Percentiles rank a stretch among this genome's conserved stretches.
These are phyloP conservation scores for Mortierella sp. DNA, from an alignment of 371 early-diverging fungal species.

Conservation along the genomic window DNA sequence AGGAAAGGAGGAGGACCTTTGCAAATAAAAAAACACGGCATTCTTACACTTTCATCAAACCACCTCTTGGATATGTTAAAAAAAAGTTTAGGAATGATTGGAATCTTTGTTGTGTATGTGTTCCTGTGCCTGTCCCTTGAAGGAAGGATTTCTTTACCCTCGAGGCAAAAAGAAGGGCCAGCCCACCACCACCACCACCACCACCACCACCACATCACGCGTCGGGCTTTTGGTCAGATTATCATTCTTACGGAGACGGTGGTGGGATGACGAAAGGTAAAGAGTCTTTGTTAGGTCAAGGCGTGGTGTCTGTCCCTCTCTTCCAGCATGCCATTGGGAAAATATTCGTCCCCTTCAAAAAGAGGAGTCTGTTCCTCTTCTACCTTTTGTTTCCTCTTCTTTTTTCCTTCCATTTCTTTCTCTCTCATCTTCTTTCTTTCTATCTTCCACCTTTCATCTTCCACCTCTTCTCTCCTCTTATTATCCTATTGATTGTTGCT, in stretches of 20 bases:
- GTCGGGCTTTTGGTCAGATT: too few relatives aligned
- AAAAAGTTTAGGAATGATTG: constrained; percentile 9
- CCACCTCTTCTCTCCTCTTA: not conserved
- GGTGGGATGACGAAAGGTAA: too few relatives aligned
- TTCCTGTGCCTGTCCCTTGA: not conserved
- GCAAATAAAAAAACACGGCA: not conserved
- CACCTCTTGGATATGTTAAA: not conserved
- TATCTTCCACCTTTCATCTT: not conserved
- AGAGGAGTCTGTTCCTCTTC: not conserved
- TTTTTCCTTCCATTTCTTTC: not conserved
- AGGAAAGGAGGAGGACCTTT: not conserved
- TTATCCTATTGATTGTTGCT: not conserved
- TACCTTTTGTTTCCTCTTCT: too few relatives aligned
- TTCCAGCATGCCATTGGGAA: not conserved
- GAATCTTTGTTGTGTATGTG: constrained; percentile 9
- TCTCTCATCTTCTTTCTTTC: not conserved
- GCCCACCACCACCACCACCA: too few relatives aligned
- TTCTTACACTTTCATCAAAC: constrained; percentile 1
- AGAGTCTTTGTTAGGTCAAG: too few relatives aligned
- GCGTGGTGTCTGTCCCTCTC: too few relatives aligned
- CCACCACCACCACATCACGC: too few relatives aligned
- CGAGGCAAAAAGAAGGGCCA: too few relatives aligned
- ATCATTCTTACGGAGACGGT: too few relatives aligned
- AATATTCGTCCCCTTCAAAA: not conserved
- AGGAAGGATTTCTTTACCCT: too few relatives aligned